Conservation (phyloP, 1,284 basidiomycete species). For the Fomes fomentarius region DNA sequence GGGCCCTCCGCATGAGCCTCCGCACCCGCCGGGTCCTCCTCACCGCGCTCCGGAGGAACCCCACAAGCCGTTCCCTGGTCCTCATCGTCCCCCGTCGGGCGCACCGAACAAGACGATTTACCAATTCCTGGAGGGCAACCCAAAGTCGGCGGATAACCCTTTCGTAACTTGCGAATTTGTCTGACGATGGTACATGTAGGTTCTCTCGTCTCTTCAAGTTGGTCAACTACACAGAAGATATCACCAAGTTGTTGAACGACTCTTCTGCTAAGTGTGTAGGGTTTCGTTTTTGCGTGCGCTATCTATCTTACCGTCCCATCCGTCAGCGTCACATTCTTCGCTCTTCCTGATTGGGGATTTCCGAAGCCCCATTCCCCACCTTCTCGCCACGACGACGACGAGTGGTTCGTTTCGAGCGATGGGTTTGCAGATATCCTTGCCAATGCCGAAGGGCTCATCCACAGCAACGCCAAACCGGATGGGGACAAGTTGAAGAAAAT, state of each 20-base stretch:
- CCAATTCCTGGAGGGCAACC: slow-evolving; percentile 40
- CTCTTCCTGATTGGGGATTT: slow-evolving; percentile 49
- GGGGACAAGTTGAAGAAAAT: slow-evolving; percentile 51
- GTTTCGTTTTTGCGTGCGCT: slow-evolving; percentile 11
- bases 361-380: slow-evolving; percentile 8
- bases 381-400: background rate
- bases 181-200: slow-evolving; percentile 24
- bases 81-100: slow-evolving; percentile 13
- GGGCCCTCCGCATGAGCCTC: slow-evolving; percentile 13
- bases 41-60: too few relatives aligned
- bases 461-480: slow-evolving; percentile 31
- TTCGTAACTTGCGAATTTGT: background rate
- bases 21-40: slow-evolving; percentile 7
- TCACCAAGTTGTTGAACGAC: slow-evolving; percentile 45
- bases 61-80: background rate
- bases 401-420: background rate
- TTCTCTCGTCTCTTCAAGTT: slow-evolving; percentile 47
- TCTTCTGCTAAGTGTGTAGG: slow-evolving; percentile 44
- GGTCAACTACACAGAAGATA: slow-evolving; percentile 47
- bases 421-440: slow-evolving; percentile 24
- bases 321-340: slow-evolving; percentile 57
- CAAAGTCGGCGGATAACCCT: slow-evolving; percentile 30
- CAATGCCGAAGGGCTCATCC: slow-evolving; percentile 26
- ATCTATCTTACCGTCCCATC: too few relatives aligned
- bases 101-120: slow-evolving; percentile 42